Evolutionary conservation across 306 rosid genomes (phyloP), one percentile per base, ranked within the genome.

Genomic region (Prosopis cineraria): DNA sequence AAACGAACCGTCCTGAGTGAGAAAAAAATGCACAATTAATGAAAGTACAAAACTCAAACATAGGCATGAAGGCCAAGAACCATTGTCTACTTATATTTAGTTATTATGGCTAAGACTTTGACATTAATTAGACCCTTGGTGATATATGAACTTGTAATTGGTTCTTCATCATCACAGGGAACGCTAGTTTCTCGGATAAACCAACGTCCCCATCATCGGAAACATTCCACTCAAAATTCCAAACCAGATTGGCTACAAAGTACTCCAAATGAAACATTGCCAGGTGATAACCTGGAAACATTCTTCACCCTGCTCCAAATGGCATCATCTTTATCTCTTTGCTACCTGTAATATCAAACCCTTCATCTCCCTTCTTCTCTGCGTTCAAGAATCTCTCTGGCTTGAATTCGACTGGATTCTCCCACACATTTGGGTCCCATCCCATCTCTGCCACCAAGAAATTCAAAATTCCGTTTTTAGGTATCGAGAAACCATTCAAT

Each of bases 321-420:
- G 72, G 72, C 52, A 67, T 67, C 52, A 67, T 67, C 52, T 40
- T 67, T 1, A 40, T 67, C 34, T 67, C 72, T 22, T 67, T 67
- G n/a, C 52, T 67, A 12, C 72, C 52, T 2, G 72, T 40, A 5
- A 67, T 67, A 40, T 67, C 72, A 24, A 67, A 67, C 12, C 14
- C 19, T 34, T 37, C 70, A n/a, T 13, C 70, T n/a, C 8, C 70
- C n/a, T 65, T n/a, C 14, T 58, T 31, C 3, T 17, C 68, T 6
- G 0, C 17, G 12, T 16, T 62, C 41, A 65, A 36, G 48, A 65
- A 65, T 25, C 70, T 65, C 47, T 65, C 48, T 10, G 70, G 70
- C 29, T 37, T 65, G 0, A 65, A 65, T 0, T 65, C 48, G 31
- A 65, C 37, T 1, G 48, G 70, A 65, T 65, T 20, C 6, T 65